phyloP scores from a whole-genome alignment of 129 eudicot genomes.

The Flaveria ramosissima region DNA sequence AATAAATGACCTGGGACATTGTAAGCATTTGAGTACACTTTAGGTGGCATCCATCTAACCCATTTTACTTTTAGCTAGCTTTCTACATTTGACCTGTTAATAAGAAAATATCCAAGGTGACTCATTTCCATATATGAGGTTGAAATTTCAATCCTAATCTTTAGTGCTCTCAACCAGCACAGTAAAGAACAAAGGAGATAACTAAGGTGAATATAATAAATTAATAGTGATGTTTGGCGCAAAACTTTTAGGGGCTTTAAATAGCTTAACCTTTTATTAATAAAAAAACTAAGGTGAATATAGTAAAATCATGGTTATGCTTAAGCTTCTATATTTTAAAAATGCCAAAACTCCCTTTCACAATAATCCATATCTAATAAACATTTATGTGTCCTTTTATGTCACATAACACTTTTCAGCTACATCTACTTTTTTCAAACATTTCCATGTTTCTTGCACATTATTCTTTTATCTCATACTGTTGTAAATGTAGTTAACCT shows the following conservation, averaged over 20 bases:
- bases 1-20: background rate
- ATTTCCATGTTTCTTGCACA: slow-evolving; percentile 5
- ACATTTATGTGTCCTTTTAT: slow-evolving; percentile 2
- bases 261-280: too few relatives aligned
- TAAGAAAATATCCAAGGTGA: background rate
- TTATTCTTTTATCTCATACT: background rate
- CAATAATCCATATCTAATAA: background rate
- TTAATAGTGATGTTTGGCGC: background rate
- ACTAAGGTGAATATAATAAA: background rate
- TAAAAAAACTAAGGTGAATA: background rate
- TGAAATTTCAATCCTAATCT: background rate
- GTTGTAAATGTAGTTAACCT: slow-evolving; percentile 14
- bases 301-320: background rate
- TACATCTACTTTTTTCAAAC: background rate
- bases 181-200: background rate
- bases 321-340: background rate
- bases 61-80: background rate
- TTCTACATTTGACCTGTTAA: slow-evolving; percentile 5
- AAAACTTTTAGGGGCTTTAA: too few relatives aligned
- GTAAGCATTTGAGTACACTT: background rate
- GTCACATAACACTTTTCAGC: background rate
- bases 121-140: background rate
- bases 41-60: background rate
- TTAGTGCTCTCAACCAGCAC: slow-evolving; percentile 8
- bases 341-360: background rate